phyloP scores from a whole-genome alignment of 2,329 filamentous ascomycete genomes.

The Lasiodiplodia sp. region DNA sequence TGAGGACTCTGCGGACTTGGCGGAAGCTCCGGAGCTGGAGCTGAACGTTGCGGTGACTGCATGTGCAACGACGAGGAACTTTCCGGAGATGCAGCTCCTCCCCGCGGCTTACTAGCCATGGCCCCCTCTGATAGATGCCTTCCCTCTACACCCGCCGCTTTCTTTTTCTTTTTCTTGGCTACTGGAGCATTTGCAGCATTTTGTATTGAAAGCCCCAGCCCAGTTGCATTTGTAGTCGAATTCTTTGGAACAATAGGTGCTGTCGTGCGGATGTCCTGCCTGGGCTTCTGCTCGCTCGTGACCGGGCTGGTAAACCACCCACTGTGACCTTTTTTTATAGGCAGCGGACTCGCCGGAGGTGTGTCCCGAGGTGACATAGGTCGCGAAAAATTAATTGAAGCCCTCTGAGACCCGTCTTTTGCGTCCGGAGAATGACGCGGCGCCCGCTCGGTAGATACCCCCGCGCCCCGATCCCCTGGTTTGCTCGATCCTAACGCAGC shows the following conservation, averaged over 20 bases:
- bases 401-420: slow-evolving; percentile 51
- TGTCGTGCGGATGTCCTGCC: slow-evolving; percentile 31
- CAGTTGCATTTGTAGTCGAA: slow-evolving; percentile 35
- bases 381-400: slow-evolving; percentile 61
- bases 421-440: slow-evolving; percentile 54
- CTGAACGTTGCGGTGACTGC: not conserved
- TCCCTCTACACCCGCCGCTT: slow-evolving; percentile 46
- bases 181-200: slow-evolving; percentile 49
- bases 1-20: slow-evolving; percentile 26
- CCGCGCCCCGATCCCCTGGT: slow-evolving; percentile 47
- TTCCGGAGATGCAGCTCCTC: slow-evolving; percentile 50
- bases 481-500: slow-evolving; percentile 56
- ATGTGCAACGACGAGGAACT: not conserved
- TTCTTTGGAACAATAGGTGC: slow-evolving; percentile 37
- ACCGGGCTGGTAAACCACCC: slow-evolving; percentile 52
- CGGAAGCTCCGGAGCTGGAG: slow-evolving; percentile 15
- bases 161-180: slow-evolving; percentile 51
- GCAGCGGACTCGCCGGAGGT: slow-evolving; percentile 31
- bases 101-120: slow-evolving; percentile 58
- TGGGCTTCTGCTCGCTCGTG: slow-evolving; percentile 34
- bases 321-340: slow-evolving; percentile 34
- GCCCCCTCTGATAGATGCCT: slow-evolving; percentile 58
- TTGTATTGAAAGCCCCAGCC: slow-evolving; percentile 43
- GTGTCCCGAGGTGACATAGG: slow-evolving; percentile 58
- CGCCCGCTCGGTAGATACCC: slow-evolving; percentile 35